Evolutionary conservation across 2,329 filamentous ascomycete species (phyloP).

Genomic region (Penicillium sp.): DNA sequence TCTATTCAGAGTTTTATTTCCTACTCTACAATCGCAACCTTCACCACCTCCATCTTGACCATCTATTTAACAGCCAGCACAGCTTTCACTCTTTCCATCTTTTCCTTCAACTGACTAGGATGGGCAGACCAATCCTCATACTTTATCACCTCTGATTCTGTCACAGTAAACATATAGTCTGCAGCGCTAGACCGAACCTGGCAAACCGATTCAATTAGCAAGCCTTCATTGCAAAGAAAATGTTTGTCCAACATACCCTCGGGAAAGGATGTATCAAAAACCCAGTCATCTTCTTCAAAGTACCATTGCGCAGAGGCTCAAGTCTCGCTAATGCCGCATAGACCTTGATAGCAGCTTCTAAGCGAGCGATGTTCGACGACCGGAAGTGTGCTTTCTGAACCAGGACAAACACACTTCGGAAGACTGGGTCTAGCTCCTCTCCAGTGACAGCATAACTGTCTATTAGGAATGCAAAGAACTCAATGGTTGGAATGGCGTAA

Average conservation of each 20-base stretch:
- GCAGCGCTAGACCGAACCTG: slow-evolving; percentile 37
- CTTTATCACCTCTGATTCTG: slow-evolving; percentile 27
- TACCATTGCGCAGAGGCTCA: slow-evolving; percentile 51
- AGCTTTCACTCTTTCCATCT: slow-evolving; percentile 29
- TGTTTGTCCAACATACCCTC: slow-evolving; percentile 50
- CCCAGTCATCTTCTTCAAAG: slow-evolving; percentile 63
- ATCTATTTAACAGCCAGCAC: slow-evolving; percentile 1
- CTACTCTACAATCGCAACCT: not conserved
- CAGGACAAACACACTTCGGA: slow-evolving; percentile 61
- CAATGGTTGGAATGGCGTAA: slow-evolving; percentile 68
- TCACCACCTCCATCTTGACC: not conserved
- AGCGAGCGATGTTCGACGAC: slow-evolving; percentile 72
- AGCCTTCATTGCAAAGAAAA: not conserved
- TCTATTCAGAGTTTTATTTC: too few species aligned
- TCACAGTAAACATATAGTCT: slow-evolving; percentile 37
- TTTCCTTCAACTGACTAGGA: slow-evolving; percentile 33
- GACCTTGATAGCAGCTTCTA: slow-evolving; percentile 73
- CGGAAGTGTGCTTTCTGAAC: slow-evolving; percentile 79
- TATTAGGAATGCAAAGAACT: slow-evolving; percentile 72
- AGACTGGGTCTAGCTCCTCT: slow-evolving; percentile 48
- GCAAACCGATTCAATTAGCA: slow-evolving; percentile 3
- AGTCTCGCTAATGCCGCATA: slow-evolving; percentile 66
- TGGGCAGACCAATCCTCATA: slow-evolving; percentile 35
- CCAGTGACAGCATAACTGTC: slow-evolving; percentile 48
- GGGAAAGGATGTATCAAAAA: slow-evolving; percentile 82